Evolutionary conservation across 2,329 filamentous ascomycete species (phyloP), one percentile per base, ranked within the genome.

Genomic region (Tolypocladium amazonense): DNA sequence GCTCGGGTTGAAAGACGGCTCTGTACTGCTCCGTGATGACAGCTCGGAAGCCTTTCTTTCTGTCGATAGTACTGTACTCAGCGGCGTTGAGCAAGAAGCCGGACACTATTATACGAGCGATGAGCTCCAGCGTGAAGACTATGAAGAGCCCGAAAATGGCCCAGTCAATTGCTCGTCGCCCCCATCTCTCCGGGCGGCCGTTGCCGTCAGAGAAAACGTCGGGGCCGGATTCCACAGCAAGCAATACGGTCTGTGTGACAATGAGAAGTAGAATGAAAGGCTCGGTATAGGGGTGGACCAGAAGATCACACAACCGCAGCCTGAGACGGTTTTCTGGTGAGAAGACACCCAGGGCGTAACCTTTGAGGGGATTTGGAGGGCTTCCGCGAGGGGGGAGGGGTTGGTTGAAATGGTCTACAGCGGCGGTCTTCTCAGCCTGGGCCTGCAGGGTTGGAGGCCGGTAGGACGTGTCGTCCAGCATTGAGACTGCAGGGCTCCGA

Each of bases 61-160:
- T 84, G 72, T 95, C 89, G 62, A 95, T 89, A 6, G 92, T 95
- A 73, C 90, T 96, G 73, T 97, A 97, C 70, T 97, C 92, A 11
- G 85, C 78, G 1, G 94, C 89, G 70, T 99, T 99, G 65, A 96
- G 79, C 38, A 99, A 80, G 66, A 99, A 89, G 0, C 94, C 95
- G 0, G 94, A 99, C 0, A 99, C 95, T 62, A 99, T 88, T 50
- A 92, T 87, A 59, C 92, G 88, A 62, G 90, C 86, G 59, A 88
- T 77, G 41, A 95, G 81, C 73, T 99, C 95, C 27, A 95, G 68
- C 0, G 92, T 96, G 71, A 97, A 99, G 56, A 99, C 83, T 60
- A 88, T 79, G 72, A 99, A 99, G 7, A 99, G 84, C 2, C 74
- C 85, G 53, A 97, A 80, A 60, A 97, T 83, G 30, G 88, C 86